Evolutionary conservation across 2,329 filamentous ascomycete species (phyloP), one percentile per base, ranked within the genome.

Genomic region (Chrysoporthe cubensis): DNA sequence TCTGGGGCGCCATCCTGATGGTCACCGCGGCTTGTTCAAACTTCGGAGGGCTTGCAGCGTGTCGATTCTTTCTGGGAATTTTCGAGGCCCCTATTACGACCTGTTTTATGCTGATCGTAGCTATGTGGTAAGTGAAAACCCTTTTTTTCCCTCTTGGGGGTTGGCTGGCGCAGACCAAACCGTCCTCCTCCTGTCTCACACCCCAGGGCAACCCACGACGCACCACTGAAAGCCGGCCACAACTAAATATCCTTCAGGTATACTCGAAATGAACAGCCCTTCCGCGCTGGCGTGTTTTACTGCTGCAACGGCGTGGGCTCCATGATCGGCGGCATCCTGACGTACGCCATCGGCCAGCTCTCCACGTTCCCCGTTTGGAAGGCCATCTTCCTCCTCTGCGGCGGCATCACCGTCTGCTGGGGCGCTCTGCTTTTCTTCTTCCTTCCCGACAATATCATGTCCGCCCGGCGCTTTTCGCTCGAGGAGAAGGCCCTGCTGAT

Each of bases 11-110:
- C 0, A 78, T 84, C 7, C 73, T 84, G 26, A 79, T 83, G 75
- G 74, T 78, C 32, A 82, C 80, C 1, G 81, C 82, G 0, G 78
- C 78, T 1, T 80, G 76, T 16, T 73, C 73, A 7, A 79, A 78
- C 66, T 85, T 83, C 64, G 77, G 75, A 0, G 80, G 80, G 0
- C 74, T 85, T 18, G 80, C 80, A 0, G 74, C 80, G 0, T 81
- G 79, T 52, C 79, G 83, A 0, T 82, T 84, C 65, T 73, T 85
- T 2, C 74, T 85, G 0, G 83, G 83, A 1, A 70, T 80, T 0
- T 83, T 85, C 21, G 83, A 85, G 71, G 80, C 82, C 0, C 78
- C 80, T 0, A 82, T 85, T 8, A 83, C 81, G 0, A 82, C 83
- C 0, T 80, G 80, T 14, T 84, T 84, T 64, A 84, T 84, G 79